Percentiles rank a stretch among this genome's conserved stretches.
Conservation (phyloP, 192 early-diverging fungal genomes). For the Linnemannia schmuckeri region DNA sequence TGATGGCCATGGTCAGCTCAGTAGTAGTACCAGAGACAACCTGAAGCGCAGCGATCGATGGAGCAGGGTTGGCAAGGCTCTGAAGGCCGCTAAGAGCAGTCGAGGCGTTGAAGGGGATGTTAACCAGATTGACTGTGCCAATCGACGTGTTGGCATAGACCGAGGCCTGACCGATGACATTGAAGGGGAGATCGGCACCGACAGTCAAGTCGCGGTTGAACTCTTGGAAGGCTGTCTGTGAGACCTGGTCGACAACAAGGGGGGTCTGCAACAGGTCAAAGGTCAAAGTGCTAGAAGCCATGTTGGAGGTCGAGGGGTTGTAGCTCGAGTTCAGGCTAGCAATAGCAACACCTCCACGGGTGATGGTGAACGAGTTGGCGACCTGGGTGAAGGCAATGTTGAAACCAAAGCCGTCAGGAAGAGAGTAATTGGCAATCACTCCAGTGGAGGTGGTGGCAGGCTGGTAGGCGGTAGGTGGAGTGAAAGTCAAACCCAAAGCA, state of each 20-base stretch:
- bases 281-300: slow-evolving; percentile 35
- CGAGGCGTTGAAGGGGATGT: too few relatives aligned
- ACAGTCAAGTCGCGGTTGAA: too few relatives aligned
- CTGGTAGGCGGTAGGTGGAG: neutral
- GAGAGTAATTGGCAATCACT: slow-evolving; percentile 36
- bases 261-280: slow-evolving; percentile 46
- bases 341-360: slow-evolving; percentile 30
- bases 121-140: slow-evolving; percentile 56
- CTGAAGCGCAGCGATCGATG: slow-evolving; percentile 60
- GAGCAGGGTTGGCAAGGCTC: slow-evolving; percentile 52
- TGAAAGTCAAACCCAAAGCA: slow-evolving; percentile 58
- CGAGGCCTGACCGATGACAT: too few relatives aligned
- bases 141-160: slow-evolving; percentile 60
- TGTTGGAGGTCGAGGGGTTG: slow-evolving; percentile 32
- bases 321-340: slow-evolving; percentile 34
- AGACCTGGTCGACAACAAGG: slow-evolving; percentile 29
- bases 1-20: slow-evolving; percentile 57
- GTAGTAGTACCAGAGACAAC: slow-evolving; percentile 56
- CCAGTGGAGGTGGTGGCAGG: slow-evolving; percentile 23
- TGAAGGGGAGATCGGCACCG: too few relatives aligned
- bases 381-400: slow-evolving; percentile 31
- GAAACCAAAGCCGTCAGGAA: slow-evolving; percentile 66
- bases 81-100: too few relatives aligned
- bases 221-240: too few relatives aligned
- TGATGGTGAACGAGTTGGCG: slow-evolving; percentile 29